These are phyloP conservation scores for Margaritispora aquatica DNA, from an alignment of 495 filamentous ascomycete species.

Conservation along the genomic window DNA sequence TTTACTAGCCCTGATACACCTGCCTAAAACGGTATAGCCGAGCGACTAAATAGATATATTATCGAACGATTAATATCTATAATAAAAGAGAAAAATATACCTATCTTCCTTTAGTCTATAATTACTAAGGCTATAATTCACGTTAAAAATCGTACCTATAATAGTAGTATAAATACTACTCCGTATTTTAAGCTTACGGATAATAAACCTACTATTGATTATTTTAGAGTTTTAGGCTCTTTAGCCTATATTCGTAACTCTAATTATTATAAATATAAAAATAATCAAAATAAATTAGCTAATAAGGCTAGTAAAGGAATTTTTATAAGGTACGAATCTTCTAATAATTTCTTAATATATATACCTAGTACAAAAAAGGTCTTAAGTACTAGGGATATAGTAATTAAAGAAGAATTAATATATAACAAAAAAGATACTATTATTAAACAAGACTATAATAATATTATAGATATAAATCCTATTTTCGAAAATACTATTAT, in stretches of 20 bases:
- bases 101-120: slow-evolving; percentile 7
- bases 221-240: slow-evolving; percentile 8
- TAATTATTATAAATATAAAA: slow-evolving; percentile 2
- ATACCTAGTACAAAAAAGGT: slow-evolving; percentile 9
- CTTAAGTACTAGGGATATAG: slow-evolving; percentile 4
- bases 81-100: slow-evolving; percentile 4
- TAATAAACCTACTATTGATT: slow-evolving; percentile 3
- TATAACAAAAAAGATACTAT: slow-evolving; percentile 9
- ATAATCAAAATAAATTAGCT: neutral
- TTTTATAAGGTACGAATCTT: slow-evolving; percentile 5
- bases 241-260: slow-evolving; percentile 1
- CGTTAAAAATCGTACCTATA: slow-evolving; percentile 14
- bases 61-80: slow-evolving; percentile 4
- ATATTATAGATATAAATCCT: slow-evolving; percentile 2
- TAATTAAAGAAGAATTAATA: slow-evolving; percentile 9
- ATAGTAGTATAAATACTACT: slow-evolving; percentile 6
- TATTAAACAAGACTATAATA: slow-evolving; percentile 8
- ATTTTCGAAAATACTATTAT: neutral
- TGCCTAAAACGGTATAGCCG: slow-evolving; percentile 2
- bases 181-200: neutral
- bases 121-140: slow-evolving; percentile 2
- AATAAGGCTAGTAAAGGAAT: slow-evolving; percentile 9
- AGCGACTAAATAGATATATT: slow-evolving; percentile 8
- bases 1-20: slow-evolving; percentile 1
- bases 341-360: slow-evolving; percentile 13